These are phyloP conservation scores for Hypoxylon sp. DNA, from an alignment of 2,329 filamentous ascomycete species.

Conservation along the genomic window DNA sequence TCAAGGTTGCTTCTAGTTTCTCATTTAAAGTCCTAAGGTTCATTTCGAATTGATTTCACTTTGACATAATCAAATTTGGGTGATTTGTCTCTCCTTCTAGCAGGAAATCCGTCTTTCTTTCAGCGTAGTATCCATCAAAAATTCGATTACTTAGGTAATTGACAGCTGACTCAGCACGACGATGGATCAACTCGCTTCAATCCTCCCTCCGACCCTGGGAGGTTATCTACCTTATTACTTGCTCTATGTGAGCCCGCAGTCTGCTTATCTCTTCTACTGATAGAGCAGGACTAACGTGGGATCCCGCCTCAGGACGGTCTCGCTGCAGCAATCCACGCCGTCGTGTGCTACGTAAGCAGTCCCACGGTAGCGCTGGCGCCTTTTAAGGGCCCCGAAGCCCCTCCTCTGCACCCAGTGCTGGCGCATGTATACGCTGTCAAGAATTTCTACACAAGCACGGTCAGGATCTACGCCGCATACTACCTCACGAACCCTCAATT, in stretches of 20 bases:
- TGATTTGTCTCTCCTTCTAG: background rate
- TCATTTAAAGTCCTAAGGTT: background rate
- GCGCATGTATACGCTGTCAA: conserved; percentile 56
- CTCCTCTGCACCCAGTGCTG: conserved; percentile 49
- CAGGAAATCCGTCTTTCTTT: background rate
- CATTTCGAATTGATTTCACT: background rate
- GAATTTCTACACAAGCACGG: conserved; percentile 56
- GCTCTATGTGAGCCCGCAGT: conserved; percentile 47
- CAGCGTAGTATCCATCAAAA: background rate
- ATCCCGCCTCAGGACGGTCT: conserved; percentile 40
- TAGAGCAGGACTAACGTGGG: conserved; percentile 18
- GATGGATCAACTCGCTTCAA: conserved; percentile 24
- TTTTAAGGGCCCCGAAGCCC: conserved; percentile 53
- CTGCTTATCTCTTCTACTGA: conserved; percentile 1
- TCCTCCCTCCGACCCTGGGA: conserved; percentile 43
- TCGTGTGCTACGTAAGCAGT: conserved; percentile 51
- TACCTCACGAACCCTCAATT: conserved; percentile 53
- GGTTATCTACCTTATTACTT: conserved; percentile 53
- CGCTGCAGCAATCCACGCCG: conserved; percentile 47
- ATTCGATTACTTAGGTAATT: background rate
- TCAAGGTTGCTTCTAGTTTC: background rate
- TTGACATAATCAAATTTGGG: background rate
- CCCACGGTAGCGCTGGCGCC: conserved; percentile 39
- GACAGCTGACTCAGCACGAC: background rate
- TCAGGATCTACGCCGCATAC: conserved; percentile 56